A percentile compares a stretch with the other conserved stretches of the same genome.
Conservation (phyloP, 2,329 filamentous ascomycete species). For the Penicillium sp. region DNA sequence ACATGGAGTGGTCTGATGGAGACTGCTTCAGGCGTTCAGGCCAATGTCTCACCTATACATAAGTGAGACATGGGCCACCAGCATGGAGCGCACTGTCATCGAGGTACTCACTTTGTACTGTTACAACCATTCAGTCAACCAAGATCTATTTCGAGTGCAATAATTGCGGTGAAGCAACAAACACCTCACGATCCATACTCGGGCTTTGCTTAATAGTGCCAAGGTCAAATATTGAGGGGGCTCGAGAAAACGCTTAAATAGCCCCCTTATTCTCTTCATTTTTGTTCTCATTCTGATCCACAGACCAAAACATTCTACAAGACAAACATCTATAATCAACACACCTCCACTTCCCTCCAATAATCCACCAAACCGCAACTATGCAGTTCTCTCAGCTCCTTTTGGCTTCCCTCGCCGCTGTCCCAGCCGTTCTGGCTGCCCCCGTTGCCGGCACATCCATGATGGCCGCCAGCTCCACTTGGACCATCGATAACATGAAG, state of each 20-base stretch:
- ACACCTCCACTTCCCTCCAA: neutral
- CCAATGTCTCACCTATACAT: constrained; percentile 11
- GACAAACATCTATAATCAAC: neutral
- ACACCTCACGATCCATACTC: neutral
- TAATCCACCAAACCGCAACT: constrained; percentile 22
- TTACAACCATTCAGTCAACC: neutral
- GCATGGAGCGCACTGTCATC: neutral
- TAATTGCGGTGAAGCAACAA: neutral
- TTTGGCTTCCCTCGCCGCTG: constrained; percentile 35
- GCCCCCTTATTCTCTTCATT: neutral
- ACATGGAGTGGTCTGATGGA: neutral
- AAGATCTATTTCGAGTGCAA: neutral
- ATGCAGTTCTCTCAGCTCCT: constrained; percentile 50
- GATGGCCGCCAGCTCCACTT: constrained; percentile 43
- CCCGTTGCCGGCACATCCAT: constrained; percentile 39
- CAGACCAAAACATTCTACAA: neutral
- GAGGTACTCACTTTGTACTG: neutral
- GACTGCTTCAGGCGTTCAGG: neutral
- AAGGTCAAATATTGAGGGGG: neutral
- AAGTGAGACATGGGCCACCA: constrained; percentile 4
- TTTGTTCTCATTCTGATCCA: neutral
- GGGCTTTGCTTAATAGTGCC: neutral
- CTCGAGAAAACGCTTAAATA: constrained; percentile 14
- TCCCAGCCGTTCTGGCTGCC: constrained; percentile 38
- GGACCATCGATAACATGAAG: constrained; percentile 45